Evolutionary conservation across 257 asterid genomes (phyloP).

Genomic region (Lycium barbarum): DNA sequence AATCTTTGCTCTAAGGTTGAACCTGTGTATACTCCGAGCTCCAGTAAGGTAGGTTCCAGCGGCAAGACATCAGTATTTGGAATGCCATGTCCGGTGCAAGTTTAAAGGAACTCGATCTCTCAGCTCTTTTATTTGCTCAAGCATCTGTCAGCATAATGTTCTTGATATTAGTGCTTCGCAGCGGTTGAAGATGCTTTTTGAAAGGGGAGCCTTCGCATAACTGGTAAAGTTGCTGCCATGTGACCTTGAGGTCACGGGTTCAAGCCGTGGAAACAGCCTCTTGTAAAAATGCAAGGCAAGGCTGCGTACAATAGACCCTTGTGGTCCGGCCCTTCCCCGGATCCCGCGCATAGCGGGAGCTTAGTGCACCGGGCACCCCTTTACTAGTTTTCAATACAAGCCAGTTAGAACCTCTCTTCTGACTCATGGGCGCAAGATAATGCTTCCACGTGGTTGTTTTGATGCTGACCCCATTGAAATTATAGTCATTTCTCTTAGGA

Average conservation of each 20-base stretch:
- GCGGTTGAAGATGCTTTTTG: background rate
- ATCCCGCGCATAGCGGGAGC: too few species aligned
- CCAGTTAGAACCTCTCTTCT: background rate
- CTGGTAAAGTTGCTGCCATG: too few species aligned
- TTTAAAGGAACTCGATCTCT: background rate
- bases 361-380: too few species aligned
- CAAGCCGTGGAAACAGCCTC: too few species aligned
- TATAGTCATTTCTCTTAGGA: background rate
- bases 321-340: too few species aligned
- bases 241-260: too few species aligned
- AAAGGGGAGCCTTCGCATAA: too few species aligned
- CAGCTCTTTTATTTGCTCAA: constrained; percentile 14
- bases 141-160: constrained; percentile 2
- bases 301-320: too few species aligned
- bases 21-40: background rate
- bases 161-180: constrained; percentile 3
- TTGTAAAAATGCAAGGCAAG: too few species aligned
- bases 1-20: background rate
- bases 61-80: background rate
- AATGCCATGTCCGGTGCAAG: background rate
- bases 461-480: background rate
- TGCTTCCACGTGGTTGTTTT: constrained; percentile 17
- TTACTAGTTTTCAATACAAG: background rate
- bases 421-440: background rate
- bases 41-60: background rate